Evolutionary conservation across 2,329 filamentous ascomycete genomes (phyloP), one percentile per base, ranked within the genome.

Genomic region (Biscogniauxia sp.): DNA sequence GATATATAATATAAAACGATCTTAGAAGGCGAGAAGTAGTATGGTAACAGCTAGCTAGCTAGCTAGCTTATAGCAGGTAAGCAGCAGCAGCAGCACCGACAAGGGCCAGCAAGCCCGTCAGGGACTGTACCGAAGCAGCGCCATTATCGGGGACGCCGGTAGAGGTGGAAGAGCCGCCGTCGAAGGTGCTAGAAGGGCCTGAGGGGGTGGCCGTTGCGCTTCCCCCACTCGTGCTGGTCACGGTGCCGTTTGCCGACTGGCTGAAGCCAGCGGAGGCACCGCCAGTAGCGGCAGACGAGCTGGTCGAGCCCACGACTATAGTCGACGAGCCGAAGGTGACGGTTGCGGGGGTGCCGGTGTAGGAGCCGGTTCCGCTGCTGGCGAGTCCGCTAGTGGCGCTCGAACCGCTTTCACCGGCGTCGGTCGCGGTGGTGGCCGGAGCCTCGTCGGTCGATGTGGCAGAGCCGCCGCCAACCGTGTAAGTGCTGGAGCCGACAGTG

Each of bases 61-160:
- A 26, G 37, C n/a, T 26, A 54, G 17, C 55, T 26, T 64, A 69
- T 13, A 70, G 55, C n/a, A 69, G 1, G 52, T 62, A 64, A 1
- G 58, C 64, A 9, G 63, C 60, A 7, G 63, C 60, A 7, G 61
- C 66, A 9, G 60, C 61, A 19, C 61, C 67, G 26, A 64, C 45
- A 41, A 70, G 59, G 1, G 62, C 64, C 45, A 71, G 15, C n/a
- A 69, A 1, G 52, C 67, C 63, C 37, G 62, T 67, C 9, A 58
- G 57, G 13, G 63, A 59, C 45, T 65, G 55, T 50, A 61, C 54
- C 26, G 45, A 26, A 28, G 53, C 62, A 6, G 61, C 65, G n/a
- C 57, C 64, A 1, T 62, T 62, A 5, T 63, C 60, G 0, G 66
- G 59, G 5, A 62, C 37, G 19, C 57, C 20, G 8, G 65, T 64